Evolutionary conservation across 257 asterid genomes (phyloP), one percentile per base, ranked within the genome.

Genomic region (Coffea canephora): DNA sequence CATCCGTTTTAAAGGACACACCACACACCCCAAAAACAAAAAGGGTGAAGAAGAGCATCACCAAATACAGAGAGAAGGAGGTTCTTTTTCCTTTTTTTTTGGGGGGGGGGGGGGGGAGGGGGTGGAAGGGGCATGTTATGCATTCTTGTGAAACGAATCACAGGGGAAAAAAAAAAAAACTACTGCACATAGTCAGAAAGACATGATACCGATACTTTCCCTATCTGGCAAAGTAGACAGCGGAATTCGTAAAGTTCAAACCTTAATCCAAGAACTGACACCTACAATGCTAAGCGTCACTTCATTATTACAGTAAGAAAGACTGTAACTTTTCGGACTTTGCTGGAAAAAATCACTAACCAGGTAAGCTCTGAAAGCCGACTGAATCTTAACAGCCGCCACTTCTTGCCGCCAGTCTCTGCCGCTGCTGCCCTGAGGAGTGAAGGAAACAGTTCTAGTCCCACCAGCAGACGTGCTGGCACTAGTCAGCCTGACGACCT

Each of bases 361-460:
- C 96, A 95, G 88, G 85, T 91, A 95, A 50, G 97, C 97, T 77
- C 99, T 94, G 78, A 95, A 95, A 45, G 92, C 96, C 39, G 99
- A 89, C 88, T 95, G 99, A 86, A 95, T 93, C 89, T 82, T 89
- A 77, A 90, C 84, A 9, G 98, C 97, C 45, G 98, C 97, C 82
- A 78, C 48, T 39, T 89, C 89, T 15, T 85, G 87, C 86, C 89
- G 87, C 85, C 89, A 86, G 36, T 91, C 94, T 69, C 80, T 71
- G 27, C 73, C 59, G 14, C 76, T n/a, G 6, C 55, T 69, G 41
- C 73, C 43, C 62, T 64, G 45, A 45, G 73, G 59, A 21, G 69
- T 7, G 18, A 77, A 81, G 31, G 80, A 59, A 21, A 77, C 77
- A 49, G 88, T 80, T 54, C 91, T 89, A 27, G 90, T 82, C 41